These are phyloP conservation scores for Blakeslea trispora DNA, from an alignment of 371 early-diverging fungal genomes.

Conservation along the genomic window DNA sequence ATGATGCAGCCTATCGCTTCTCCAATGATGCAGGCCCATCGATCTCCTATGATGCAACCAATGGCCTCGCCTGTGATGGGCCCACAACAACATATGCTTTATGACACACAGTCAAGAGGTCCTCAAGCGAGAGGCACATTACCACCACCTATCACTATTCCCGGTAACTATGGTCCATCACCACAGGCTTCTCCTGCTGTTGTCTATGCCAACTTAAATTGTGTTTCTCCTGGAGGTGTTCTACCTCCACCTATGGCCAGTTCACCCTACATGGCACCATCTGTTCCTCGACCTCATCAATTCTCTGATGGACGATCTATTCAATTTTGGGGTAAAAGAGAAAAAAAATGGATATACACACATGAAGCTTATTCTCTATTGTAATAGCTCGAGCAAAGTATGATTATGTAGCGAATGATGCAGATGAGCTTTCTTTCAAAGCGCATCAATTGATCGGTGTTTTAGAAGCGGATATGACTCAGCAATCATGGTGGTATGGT, in stretches of 20 bases:
- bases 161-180: slow-evolving; percentile 10
- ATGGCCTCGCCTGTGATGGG: slow-evolving; percentile 22
- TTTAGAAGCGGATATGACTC: slow-evolving; percentile 16
- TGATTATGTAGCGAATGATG: slow-evolving; percentile 34
- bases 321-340: slow-evolving; percentile 40
- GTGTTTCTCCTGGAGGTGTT: slow-evolving; percentile 17
- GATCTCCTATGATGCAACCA: slow-evolving; percentile 20
- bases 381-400: slow-evolving; percentile 40
- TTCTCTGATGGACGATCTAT: slow-evolving; percentile 40
- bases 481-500: slow-evolving; percentile 26
- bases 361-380: background rate
- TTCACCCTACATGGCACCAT: background rate
- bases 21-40: slow-evolving; percentile 23
- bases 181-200: slow-evolving; percentile 24
- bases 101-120: slow-evolving; percentile 1
- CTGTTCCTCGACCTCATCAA: slow-evolving; percentile 14
- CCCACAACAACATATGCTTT: slow-evolving; percentile 13
- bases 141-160: slow-evolving; percentile 23
- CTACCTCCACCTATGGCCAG: slow-evolving; percentile 10
- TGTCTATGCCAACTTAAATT: slow-evolving; percentile 5
- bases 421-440: slow-evolving; percentile 34
- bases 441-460: slow-evolving; percentile 21
- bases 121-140: too few relatives aligned
- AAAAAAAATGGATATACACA: background rate
- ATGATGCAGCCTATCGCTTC: slow-evolving; percentile 22